Base-by-base conservation (phyloP, 2,329 filamentous ascomycete species). In the Fusarium concolor region DNA sequence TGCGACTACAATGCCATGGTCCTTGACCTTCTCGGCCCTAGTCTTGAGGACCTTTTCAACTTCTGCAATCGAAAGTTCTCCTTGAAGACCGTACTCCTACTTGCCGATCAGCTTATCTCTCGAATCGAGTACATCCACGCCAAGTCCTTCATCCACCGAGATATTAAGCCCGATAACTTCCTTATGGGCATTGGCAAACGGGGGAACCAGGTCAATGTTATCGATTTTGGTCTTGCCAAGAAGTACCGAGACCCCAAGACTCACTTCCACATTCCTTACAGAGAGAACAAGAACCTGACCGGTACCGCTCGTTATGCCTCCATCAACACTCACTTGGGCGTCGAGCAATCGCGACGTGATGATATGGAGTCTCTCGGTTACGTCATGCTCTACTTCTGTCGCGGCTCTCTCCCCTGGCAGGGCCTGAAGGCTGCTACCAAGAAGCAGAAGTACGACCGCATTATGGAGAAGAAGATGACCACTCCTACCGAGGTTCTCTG, bases 381-480 rank as follows among this genome's bases (percentile, higher is more conserved):
- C 76, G 96, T 99, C 77, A 98, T 99, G 94, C 92, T 99, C 68
- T 99, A 99, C 88, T 99, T 99, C 86, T 98, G 95, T 87, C 95
- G 96, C 82, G 96, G 96, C 68, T 97, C 94, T 70, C 93, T 99
- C 59, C 96, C 96, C 66, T 99, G 96, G 96, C 96, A 99, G 85
- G 96, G 96, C 58, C 87, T 97, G 56, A 97, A 97, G 89, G 95
- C 95, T 84, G 95, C 95, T 74, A 97, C 94, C 72, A 97, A 97
- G 90, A 97, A 97, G 90, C 95, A 98, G 86, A 99, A 99, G 86
- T 98, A 99, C 79, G 96, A 99, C 84, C 90, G 95, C 71, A 99
- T 99, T 84, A 98, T 98, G 95, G 96, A 99, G 88, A 99, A 99
- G 91, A 99, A 99, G 93, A 98, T 98, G 96, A 99, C 96, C 15